Evolutionary conservation across 192 early-diverging fungal genomes (phyloP).

Genomic region (Backusella parvicylindrica): DNA sequence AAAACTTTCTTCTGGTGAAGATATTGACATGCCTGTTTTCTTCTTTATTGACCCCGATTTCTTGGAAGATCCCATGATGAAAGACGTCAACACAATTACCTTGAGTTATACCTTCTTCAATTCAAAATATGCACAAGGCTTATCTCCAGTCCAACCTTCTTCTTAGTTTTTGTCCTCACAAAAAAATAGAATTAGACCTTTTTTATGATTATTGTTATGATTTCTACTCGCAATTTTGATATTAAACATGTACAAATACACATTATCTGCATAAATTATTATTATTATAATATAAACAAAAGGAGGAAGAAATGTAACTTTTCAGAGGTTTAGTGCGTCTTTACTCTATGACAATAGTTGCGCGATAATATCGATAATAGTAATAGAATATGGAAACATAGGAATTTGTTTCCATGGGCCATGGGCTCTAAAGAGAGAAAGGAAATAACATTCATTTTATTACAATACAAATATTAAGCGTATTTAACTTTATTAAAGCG

Average conservation of each 20-base stretch:
- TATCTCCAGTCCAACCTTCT: conserved; percentile 17
- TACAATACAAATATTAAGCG: too few species aligned
- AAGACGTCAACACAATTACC: conserved; percentile 89
- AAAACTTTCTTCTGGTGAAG: conserved; percentile 80
- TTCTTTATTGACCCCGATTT: conserved; percentile 99
- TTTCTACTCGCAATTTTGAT: not conserved
- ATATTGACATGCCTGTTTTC: conserved; percentile 95
- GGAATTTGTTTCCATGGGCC: too few species aligned
- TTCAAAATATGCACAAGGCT: conserved; percentile 41
- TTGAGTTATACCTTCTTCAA: conserved; percentile 97
- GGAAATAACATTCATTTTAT: too few species aligned
- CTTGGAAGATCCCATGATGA: conserved; percentile 90
- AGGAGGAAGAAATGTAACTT: too few species aligned
- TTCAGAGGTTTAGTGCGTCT: too few species aligned
- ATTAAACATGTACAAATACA: not conserved
- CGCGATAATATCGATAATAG: too few species aligned
- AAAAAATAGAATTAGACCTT: not conserved
- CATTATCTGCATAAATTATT: too few species aligned
- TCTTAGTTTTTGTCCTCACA: not conserved
- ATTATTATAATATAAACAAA: not conserved
- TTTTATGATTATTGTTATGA: conserved; percentile 5
- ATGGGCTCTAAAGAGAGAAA: too few species aligned
- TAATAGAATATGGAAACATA: too few species aligned
- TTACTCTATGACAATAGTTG: too few species aligned
- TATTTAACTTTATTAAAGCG: too few species aligned